Conservation (phyloP, 331 rosid genomes). For the Rosa hybrid region DNA sequence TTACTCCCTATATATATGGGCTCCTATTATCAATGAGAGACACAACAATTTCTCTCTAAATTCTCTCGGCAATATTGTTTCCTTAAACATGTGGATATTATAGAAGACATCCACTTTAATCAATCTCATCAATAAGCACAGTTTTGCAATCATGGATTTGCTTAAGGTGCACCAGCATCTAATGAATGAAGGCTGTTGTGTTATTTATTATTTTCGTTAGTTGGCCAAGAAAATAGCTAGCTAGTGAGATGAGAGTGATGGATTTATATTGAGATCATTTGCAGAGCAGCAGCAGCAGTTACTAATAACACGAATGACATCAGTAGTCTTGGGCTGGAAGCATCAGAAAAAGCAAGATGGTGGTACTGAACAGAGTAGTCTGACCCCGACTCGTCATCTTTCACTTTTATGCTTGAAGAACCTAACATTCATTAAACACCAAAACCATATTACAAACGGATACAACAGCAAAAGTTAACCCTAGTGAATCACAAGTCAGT, state of each 20-base stretch:
- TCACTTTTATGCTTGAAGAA: slow-evolving; percentile 69
- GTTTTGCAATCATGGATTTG: not conserved
- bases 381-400: slow-evolving; percentile 55
- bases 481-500: not conserved
- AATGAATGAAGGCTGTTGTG: not conserved
- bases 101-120: not conserved
- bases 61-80: too few species aligned
- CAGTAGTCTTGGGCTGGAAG: slow-evolving; percentile 43
- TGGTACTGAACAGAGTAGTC: slow-evolving; percentile 57
- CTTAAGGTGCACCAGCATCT: not conserved
- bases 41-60: too few species aligned
- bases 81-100: too few species aligned
- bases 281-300: slow-evolving; percentile 35
- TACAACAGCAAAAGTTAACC: not conserved
- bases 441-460: not conserved
- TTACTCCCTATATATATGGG: too few species aligned
- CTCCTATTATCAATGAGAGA: too few species aligned
- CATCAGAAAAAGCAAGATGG: slow-evolving; percentile 28
- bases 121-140: not conserved
- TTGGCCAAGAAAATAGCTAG: not conserved
- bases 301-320: slow-evolving; percentile 39
- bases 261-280: slow-evolving; percentile 3
- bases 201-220: not conserved
- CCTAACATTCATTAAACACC: slow-evolving; percentile 38
- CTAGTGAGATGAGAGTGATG: not conserved